A percentile compares a stretch with the other conserved stretches of the same genome.
Conservation (phyloP, 2,329 filamentous ascomycete genomes). For the Verticillium isaacii region DNA sequence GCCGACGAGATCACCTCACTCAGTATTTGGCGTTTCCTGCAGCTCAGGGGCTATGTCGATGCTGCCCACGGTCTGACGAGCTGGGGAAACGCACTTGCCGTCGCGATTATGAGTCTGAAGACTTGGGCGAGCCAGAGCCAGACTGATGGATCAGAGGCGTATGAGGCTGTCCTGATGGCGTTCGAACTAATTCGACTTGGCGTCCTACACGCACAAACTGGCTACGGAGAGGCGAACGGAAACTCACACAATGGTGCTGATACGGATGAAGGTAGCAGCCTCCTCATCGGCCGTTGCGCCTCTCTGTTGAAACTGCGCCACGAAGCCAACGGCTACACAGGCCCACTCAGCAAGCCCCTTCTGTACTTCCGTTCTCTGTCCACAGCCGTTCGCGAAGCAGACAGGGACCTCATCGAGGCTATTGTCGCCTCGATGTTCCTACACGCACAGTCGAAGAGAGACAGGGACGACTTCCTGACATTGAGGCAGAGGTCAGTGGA, state of each 20-base stretch:
- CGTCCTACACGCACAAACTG: slow-evolving; percentile 66
- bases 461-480: slow-evolving; percentile 60
- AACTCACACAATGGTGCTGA: slow-evolving; percentile 54
- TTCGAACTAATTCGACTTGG: slow-evolving; percentile 80
- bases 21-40: slow-evolving; percentile 81
- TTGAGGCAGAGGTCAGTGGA: slow-evolving; percentile 67
- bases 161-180: slow-evolving; percentile 76
- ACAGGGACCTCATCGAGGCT: slow-evolving; percentile 82
- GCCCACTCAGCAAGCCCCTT: slow-evolving; percentile 85
- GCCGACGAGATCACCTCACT: slow-evolving; percentile 66
- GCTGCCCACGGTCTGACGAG: slow-evolving; percentile 71
- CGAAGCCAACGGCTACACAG: slow-evolving; percentile 84
- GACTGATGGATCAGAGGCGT: slow-evolving; percentile 38
- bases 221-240: slow-evolving; percentile 49
- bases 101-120: slow-evolving; percentile 59
- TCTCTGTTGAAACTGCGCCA: slow-evolving; percentile 80
- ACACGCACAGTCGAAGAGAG: slow-evolving; percentile 70
- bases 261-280: slow-evolving; percentile 71
- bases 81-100: slow-evolving; percentile 78
- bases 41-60: slow-evolving; percentile 81
- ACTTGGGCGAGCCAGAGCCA: slow-evolving; percentile 41
- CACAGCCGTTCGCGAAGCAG: slow-evolving; percentile 69
- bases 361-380: slow-evolving; percentile 82
- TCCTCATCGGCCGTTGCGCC: slow-evolving; percentile 82
- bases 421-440: slow-evolving; percentile 77